Base-by-base conservation (phyloP, 2,329 filamentous ascomycete species). In the Verticillium isaacii region DNA sequence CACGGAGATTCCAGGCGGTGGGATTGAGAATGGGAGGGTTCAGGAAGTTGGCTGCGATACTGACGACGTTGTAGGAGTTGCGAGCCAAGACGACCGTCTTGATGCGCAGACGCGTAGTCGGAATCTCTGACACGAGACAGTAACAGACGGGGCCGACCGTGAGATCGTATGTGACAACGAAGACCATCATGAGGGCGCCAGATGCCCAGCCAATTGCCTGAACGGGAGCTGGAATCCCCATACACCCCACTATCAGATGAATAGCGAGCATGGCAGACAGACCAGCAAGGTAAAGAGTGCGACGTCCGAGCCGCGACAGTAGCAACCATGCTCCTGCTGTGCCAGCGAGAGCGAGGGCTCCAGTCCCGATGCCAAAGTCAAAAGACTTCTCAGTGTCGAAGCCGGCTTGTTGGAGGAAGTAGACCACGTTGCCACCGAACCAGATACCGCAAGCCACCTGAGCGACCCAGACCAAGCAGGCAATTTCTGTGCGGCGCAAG, bases 381-480 rank as follows among this genome's bases (percentile, higher is more conserved):
- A 78, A 80, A 0, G 77, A 73, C 2, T 73, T 68, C 4, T 69
- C 65, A 34, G 71, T 61, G 37, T 70, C 62, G 58, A 81, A 74
- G 58, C 80, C 79, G 1, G 78, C 74, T 65, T 79, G 77, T 50
- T 78, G 72, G 69, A 80, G 80, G 69, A 81, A 82, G 71, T 78
- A 81, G 32, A 75, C 75, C 12, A 75, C 74, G 11, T 69, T 75
- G 63, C 79, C 78, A 66, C 74, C 74, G 25, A 78, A 69, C n/a
- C 74, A 72, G 52, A 73, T 73, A 12, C 78, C 75, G 60, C 74
- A 72, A 6, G 74, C 74, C 64, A 77, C 77, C 63, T 82, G 80
- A 1, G 72, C 75, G 34, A 76, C 61, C 66, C 77, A 78, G 17
- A 71, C 62, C 69, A 77, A 71, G 65, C 75, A 75, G 23, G 74